phyloP scores from a whole-genome alignment of 2,329 filamentous ascomycete genomes.

The Fusarium chuoi region DNA sequence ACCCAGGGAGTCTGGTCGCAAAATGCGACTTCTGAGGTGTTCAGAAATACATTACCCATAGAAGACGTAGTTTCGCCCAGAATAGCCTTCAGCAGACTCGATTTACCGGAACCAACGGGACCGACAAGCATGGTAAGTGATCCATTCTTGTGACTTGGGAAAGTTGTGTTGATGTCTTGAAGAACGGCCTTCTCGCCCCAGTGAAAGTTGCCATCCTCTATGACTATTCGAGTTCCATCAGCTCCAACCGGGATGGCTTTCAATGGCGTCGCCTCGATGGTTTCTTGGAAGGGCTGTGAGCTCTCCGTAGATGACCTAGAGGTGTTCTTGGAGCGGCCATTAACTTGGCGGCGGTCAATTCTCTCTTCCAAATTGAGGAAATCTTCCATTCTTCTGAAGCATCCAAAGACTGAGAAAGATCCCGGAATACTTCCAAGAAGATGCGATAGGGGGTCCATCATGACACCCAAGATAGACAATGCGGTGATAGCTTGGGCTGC shows the following conservation, averaged over 20 bases:
- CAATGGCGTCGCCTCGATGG: conserved; percentile 18
- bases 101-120: conserved; percentile 48
- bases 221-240: conserved; percentile 23
- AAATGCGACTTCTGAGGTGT: conserved; percentile 42
- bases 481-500: conserved; percentile 47
- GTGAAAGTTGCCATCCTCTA: conserved; percentile 41
- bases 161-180: conserved; percentile 37
- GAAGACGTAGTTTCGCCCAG: conserved; percentile 42
- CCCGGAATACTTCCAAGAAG: conserved; percentile 43
- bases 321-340: background rate
- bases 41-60: conserved; percentile 37
- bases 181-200: conserved; percentile 45
- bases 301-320: background rate
- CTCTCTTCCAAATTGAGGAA: conserved; percentile 43
- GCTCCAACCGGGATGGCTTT: background rate
- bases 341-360: conserved; percentile 38
- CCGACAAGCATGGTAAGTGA: conserved; percentile 47
- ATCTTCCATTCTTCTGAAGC: conserved; percentile 47
- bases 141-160: conserved; percentile 32
- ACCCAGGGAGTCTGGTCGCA: conserved; percentile 49
- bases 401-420: conserved; percentile 44
- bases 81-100: conserved; percentile 46
- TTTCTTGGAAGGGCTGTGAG: background rate
- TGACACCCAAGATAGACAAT: conserved; percentile 45
- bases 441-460: conserved; percentile 41